Conservation (phyloP, 192 early-diverging fungal genomes). For the Gamsiella multidivaricata region DNA sequence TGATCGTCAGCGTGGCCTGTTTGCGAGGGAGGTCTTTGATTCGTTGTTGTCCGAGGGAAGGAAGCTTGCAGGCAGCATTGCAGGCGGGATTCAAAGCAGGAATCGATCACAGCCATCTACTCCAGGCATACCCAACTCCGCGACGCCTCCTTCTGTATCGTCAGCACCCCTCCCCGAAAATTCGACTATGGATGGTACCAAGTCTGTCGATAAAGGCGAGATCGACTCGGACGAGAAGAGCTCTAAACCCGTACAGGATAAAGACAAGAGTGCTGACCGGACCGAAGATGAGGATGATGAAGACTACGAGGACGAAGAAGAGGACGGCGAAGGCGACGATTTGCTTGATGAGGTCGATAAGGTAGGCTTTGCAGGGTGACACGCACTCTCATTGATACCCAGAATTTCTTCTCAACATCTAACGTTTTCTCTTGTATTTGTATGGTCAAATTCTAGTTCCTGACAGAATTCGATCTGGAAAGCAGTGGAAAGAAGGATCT, state of each 20-base stretch:
- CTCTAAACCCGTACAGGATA: not conserved
- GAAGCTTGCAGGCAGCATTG: conserved; percentile 59
- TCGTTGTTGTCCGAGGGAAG: conserved; percentile 63
- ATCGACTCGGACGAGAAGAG: conserved; percentile 1
- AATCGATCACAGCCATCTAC: conserved; percentile 1
- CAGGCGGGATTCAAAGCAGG: conserved; percentile 38
- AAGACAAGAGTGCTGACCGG: not conserved
- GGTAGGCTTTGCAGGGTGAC: too few relatives aligned
- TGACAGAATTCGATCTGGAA: conserved; percentile 50
- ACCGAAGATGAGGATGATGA: conserved; percentile 2
- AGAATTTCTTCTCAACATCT: not conserved
- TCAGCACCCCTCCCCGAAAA: conserved; percentile 8
- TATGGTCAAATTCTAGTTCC: conserved; percentile 8
- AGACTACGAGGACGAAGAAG: conserved; percentile 28
- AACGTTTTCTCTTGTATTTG: not conserved
- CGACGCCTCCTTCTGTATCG: not conserved
- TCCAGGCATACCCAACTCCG: not conserved
- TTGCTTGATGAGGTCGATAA: conserved; percentile 60
- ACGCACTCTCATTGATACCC: too few relatives aligned
- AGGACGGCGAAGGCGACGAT: conserved; percentile 47
- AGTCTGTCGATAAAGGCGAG: not conserved
- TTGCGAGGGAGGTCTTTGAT: conserved; percentile 68
- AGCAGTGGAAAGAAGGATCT: conserved; percentile 44
- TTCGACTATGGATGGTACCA: conserved; percentile 56
- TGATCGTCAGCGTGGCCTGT: conserved; percentile 63